Base-by-base conservation (phyloP, 2,329 filamentous ascomycete genomes). In the Beauveria scarabaeidicola region DNA sequence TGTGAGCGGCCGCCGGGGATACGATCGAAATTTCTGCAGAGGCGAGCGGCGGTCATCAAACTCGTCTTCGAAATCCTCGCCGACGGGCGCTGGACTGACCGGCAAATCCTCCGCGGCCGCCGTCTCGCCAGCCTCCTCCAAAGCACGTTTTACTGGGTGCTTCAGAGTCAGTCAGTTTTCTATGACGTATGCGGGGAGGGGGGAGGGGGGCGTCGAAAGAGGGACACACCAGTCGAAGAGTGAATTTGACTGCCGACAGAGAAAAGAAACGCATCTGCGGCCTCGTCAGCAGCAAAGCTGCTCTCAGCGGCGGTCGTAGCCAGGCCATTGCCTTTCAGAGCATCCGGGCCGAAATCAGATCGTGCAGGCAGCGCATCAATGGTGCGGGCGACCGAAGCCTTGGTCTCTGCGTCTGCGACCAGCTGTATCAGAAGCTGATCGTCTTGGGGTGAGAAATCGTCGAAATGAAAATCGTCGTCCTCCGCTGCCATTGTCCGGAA, bases 1-100 rank as follows among this genome's bases (percentile, higher is more conserved):
- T 0, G 89, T 91, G 8, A 97, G 80, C 0, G 89, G 85, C 69
- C 90, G 93, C 68, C 81, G 87, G 0, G 90, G 90, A 59, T 82
- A 86, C 1, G 84, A 85, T 41, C 92, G 87, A 67, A 96, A 96
- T 38, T 88, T 84, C 63, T 91, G 81, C 2, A 97, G 75, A 0
- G 91, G 92, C 1, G 81, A 78, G 21, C 71, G 72, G 2, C 64
- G 68, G 54, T 78, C 75, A 11, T 70, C 63, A 23, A 64, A 63
- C 0, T 65, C 50, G 8, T 61, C 62, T 17, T 65, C 52, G 25
- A 36, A 66, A 58, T 36, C 65, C 43, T 66, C 58, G 70, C 68
- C 50, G 25, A 32, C 41, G 17, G 40, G 44, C 13, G 25, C 17
- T 41, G 40, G 11, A 15, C 29, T n/a, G 50, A 43, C 13, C 2